Conservation (phyloP, 2,329 filamentous ascomycete species). For the Aspergillus transmontanensis region DNA sequence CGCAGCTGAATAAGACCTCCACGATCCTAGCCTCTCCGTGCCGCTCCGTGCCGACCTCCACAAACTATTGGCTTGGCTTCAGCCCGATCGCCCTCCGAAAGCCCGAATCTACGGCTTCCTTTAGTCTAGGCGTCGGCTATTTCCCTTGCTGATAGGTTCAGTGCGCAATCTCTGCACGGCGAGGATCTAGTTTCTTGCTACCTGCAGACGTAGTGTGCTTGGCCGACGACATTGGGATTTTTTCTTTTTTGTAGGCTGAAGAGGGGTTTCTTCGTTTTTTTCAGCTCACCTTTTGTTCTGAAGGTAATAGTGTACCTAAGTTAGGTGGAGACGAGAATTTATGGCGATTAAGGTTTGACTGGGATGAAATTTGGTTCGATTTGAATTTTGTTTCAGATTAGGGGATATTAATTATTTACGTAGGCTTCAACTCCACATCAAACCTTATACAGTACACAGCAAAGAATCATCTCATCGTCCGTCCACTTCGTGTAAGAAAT, state of each 20-base stretch:
- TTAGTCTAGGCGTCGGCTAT: not conserved
- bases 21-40: not conserved
- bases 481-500: not conserved
- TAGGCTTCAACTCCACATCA: not conserved
- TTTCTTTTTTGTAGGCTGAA: no score
- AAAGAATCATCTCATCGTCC: not conserved
- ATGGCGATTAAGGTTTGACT: not conserved
- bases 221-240: no score
- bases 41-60: not conserved
- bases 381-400: not conserved
- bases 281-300: no score
- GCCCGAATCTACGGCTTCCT: not conserved
- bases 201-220: not conserved
- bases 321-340: no score
- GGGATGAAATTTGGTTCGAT: not conserved
- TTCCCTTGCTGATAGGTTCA: not conserved
- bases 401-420: not conserved
- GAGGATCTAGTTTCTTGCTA: not conserved
- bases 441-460: not conserved
- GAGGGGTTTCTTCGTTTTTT: no score
- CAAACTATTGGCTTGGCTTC: slow-evolving; percentile 1
- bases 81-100: not conserved
- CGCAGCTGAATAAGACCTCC: not conserved
- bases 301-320: no score
- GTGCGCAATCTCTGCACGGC: not conserved